Conservation (phyloP, 805 yeast species). For the Saturnispora silvae region DNA sequence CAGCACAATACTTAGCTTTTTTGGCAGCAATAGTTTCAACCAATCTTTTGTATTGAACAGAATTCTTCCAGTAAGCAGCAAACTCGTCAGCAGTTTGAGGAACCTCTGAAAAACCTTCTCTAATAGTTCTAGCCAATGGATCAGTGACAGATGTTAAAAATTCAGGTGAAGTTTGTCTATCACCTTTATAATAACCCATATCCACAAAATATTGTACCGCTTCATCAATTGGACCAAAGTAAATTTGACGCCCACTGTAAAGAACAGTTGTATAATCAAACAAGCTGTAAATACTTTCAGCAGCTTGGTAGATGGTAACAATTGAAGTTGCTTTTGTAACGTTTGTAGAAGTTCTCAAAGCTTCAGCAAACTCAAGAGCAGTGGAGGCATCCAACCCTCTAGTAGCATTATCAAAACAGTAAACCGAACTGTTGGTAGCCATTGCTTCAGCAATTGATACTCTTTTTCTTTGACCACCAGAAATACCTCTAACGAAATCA, state of each 20-base stretch:
- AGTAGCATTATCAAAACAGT: slow-evolving; percentile 62
- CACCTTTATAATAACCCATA: slow-evolving; percentile 55
- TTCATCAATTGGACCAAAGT: slow-evolving; percentile 41
- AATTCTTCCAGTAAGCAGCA: slow-evolving; percentile 47
- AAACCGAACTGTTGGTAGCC: slow-evolving; percentile 41
- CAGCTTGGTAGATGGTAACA: slow-evolving; percentile 60
- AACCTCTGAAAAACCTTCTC: slow-evolving; percentile 40
- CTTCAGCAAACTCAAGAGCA: slow-evolving; percentile 53
- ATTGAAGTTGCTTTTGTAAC: slow-evolving; percentile 46
- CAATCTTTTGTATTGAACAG: slow-evolving; percentile 38
- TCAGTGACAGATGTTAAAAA: slow-evolving; percentile 58
- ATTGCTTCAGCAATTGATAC: slow-evolving; percentile 60
- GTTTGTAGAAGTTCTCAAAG: slow-evolving; percentile 50
- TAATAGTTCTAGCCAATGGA: slow-evolving; percentile 43
- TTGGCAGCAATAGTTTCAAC: slow-evolving; percentile 28
- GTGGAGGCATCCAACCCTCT: slow-evolving; percentile 65
- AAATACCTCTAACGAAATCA: slow-evolving; percentile 58
- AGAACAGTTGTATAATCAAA: slow-evolving; percentile 54
- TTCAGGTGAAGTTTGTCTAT: slow-evolving; percentile 60
- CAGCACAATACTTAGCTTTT: slow-evolving; percentile 21
- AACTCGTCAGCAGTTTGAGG: slow-evolving; percentile 50
- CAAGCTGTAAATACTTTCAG: slow-evolving; percentile 49
- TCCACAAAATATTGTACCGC: slow-evolving; percentile 45
- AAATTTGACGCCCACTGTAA: slow-evolving; percentile 53
- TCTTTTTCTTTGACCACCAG: slow-evolving; percentile 67